These are phyloP conservation scores for Tetrahymena thermophila DNA, from an alignment of 73 alveolate genomes.

Conservation along the genomic window DNA sequence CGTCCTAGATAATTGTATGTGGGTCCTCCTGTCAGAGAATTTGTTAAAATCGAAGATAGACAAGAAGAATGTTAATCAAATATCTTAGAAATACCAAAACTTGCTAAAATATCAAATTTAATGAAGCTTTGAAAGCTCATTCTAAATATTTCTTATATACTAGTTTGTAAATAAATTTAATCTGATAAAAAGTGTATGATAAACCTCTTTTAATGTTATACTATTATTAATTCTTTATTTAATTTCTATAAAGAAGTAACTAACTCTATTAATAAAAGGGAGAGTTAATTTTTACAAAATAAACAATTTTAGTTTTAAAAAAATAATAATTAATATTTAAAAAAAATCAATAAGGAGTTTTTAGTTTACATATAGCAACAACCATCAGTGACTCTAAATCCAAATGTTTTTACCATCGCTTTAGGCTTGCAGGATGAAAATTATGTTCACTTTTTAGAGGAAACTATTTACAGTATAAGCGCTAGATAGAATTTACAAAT, in stretches of 20 bases:
- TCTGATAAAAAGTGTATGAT: no score
- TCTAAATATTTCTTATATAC: no score
- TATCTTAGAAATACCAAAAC: conserved; percentile 33
- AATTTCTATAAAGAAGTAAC: no score
- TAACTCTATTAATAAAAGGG: no score
- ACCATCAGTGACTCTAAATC: not conserved
- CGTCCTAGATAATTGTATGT: conserved; percentile 85
- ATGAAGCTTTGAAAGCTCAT: conserved; percentile 13
- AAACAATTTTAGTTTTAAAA: no score
- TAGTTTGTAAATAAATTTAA: not conserved
- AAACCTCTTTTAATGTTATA: no score
- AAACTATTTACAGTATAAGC: not conserved
- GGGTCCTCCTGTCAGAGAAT: conserved; percentile 39
- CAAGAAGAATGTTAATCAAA: conserved; percentile 27
- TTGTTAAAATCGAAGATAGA: conserved; percentile 48
- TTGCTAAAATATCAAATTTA: conserved; percentile 19
- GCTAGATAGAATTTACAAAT: not conserved
- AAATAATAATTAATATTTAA: no score
- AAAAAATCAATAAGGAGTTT: no score
- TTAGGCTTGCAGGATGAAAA: not conserved
- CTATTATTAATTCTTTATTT: no score
- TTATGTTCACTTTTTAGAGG: not conserved
- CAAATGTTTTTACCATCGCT: not conserved
- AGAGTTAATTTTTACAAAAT: no score
- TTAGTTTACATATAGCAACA: not conserved